phyloP scores from a whole-genome alignment of 192 early-diverging fungal species.

The Coemansia nantahalensis region DNA sequence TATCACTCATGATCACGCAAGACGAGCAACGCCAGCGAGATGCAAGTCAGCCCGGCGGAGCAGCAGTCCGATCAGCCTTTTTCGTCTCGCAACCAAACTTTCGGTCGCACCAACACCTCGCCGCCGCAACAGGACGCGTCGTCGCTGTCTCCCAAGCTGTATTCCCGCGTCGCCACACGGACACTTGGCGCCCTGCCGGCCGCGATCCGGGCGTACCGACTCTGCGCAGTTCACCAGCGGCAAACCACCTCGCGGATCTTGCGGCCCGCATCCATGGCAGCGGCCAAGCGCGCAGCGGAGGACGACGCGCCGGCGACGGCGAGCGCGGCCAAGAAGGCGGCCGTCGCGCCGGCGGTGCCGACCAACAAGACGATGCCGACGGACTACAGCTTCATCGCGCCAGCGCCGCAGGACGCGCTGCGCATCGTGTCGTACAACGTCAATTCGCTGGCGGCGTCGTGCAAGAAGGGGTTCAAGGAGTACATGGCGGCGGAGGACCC shows the following conservation, averaged over 20 bases:
- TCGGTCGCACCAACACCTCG: no score
- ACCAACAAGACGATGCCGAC: constrained; percentile 69
- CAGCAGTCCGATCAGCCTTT: no score
- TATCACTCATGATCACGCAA: no score
- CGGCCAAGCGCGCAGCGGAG: constrained; percentile 24
- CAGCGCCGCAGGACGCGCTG: constrained; percentile 51
- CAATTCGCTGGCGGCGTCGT: constrained; percentile 63
- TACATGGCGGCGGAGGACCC: constrained; percentile 77
- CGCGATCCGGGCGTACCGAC: no score
- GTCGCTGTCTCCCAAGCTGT: no score
- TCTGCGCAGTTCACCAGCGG: no score
- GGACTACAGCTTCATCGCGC: constrained; percentile 54
- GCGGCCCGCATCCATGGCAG: constrained; percentile 6
- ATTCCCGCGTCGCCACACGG: no score
- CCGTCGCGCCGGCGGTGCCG: constrained; percentile 18
- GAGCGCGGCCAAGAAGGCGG: constrained; percentile 15
- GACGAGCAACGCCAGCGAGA: no score
- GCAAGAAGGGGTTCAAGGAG: constrained; percentile 77
- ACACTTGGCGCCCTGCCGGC: no score
- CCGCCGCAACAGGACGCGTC: no score
- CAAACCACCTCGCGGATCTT: constrained; percentile 6
- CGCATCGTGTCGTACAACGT: constrained; percentile 82
- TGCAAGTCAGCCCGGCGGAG: no score
- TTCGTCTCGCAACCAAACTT: no score
- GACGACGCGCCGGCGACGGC: background rate